Evolutionary conservation across 164 flowering plant species (phyloP), one percentile per base, ranked within the genome.

Genomic region (Nymphaea colorata): DNA sequence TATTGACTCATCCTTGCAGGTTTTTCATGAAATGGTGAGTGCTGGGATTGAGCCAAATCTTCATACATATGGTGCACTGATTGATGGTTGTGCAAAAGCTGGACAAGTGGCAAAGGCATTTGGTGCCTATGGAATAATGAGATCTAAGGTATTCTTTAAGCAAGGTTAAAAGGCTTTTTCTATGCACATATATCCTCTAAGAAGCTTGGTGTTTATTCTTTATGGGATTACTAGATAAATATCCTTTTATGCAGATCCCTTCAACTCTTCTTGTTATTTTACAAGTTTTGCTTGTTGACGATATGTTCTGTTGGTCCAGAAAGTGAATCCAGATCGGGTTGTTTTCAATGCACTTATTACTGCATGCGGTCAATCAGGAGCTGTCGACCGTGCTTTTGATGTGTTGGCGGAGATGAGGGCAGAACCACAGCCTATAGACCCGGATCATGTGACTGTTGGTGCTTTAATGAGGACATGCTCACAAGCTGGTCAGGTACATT

Each of bases 61-160:
- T 77, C 87, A 87, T 77, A 94, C 99, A 44, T 91, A 91, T 78
- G 96, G 97, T 65, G 89, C 99, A 62, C 86, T 94, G 66, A 91
- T 91, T 74, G 99, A 94, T 86, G 97, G 97, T 59, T 94, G 97
- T 82, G 99, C 87, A 42, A 88, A 82, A 83, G 97, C 88, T 59
- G 99, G 96, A 62, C 95, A 91, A 78, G 90, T 94, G 43, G 92
- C 95, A 4, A 94, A 94, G 80, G 99, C 99, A 63, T 91, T 91
- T 83, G 97, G 97, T 75, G 96, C 93, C 63, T 94, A 94, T 79
- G 99, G 97, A 17, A 88, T 94, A 68, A 70, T 94, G 85, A 85
- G 95, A 76, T 91, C 99, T 59, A 94, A 91, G 92, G 99, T 91
- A 86, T 66, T 77, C 65, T 36, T 66, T 18, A 12, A 45, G 55